These are phyloP conservation scores for Pseudoneurospora amorphoporcata DNA, from an alignment of 495 filamentous ascomycete genomes.

Conservation along the genomic window DNA sequence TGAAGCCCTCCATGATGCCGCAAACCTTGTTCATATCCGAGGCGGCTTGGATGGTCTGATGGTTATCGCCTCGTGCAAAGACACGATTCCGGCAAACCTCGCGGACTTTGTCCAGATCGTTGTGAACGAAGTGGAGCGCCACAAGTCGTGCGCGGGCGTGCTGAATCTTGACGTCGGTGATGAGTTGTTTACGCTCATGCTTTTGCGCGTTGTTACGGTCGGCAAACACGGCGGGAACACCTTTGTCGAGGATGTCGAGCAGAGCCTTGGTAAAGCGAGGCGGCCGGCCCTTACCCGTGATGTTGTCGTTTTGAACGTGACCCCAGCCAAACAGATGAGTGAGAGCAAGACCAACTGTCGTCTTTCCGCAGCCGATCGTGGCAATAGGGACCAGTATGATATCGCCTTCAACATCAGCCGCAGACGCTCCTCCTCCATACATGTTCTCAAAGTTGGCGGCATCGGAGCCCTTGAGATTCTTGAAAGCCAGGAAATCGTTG, in stretches of 20 bases:
- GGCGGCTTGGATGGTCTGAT: conserved; percentile 90
- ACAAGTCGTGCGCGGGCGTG: conserved; percentile 59
- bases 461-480: conserved; percentile 76
- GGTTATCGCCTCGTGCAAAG: conserved; percentile 81
- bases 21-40: conserved; percentile 56
- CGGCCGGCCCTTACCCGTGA: conserved; percentile 64
- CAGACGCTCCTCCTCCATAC: conserved; percentile 11
- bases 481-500: conserved; percentile 71
- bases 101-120: conserved; percentile 56
- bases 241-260: conserved; percentile 43
- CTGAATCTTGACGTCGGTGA: conserved; percentile 58
- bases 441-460: conserved; percentile 35
- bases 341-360: conserved; percentile 77
- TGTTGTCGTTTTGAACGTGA: conserved; percentile 95
- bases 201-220: conserved; percentile 90
- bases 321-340: conserved; percentile 83
- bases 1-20: conserved; percentile 92
- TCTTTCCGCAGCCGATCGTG: conserved; percentile 93
- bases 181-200: conserved; percentile 77
- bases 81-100: conserved; percentile 71
- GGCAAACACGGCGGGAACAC: conserved; percentile 64
- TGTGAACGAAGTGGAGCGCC: conserved; percentile 88
- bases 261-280: conserved; percentile 61
- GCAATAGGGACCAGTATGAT: conserved; percentile 79
- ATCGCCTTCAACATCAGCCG: conserved; percentile 44